Evolutionary conservation across 2,329 filamentous ascomycete genomes (phyloP), one percentile per base, ranked within the genome.

Genomic region (Torrubiellomyces zombiae): DNA sequence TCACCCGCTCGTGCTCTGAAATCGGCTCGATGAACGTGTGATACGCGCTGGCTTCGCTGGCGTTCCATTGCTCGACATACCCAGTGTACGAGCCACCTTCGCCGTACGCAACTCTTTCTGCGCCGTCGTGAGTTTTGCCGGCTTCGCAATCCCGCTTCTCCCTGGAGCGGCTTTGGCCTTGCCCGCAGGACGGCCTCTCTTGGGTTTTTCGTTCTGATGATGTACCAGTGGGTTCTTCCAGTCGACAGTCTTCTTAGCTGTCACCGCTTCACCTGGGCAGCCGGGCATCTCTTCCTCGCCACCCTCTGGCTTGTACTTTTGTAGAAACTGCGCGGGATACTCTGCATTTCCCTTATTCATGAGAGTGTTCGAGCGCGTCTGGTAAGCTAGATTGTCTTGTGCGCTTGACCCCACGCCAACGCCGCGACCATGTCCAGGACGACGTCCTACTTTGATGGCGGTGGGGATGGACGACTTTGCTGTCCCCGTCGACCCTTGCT

Each of bases 321-420:
- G 48, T 23, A 53, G 34, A 24, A 49, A 35, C 21, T 50, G 38
- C 15, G 44, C 38, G 10, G 50, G 47, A 25, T 45, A 45, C 37
- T 48, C 45, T 10, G 49, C 40, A 20, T 42, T 38, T 13, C 47
- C 48, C 39, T 35, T 48, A 34, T 53, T 53, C 32, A 32, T 43
- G 27, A 34, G 38, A 25, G 49, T 53, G 31, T 53, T 53, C 25
- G 32, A 28, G 13, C 43, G 42, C 6, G 49, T 53, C 34, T 47
- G 43, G 16, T 41, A 35, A 4, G 36, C 42, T 24, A 48, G 28
- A 19, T 50, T 45, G 20, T 49, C 44, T 23, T 50, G 43, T 21
- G 44, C 40, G 20, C 31, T 44, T 12, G 43, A 42, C 20, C 20
- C 29, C 14, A 42, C 37, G 14, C 26, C 37, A 5, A 37, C 38